Conservation (phyloP, 2,329 filamentous ascomycete genomes). For the Epichloe baconii region DNA sequence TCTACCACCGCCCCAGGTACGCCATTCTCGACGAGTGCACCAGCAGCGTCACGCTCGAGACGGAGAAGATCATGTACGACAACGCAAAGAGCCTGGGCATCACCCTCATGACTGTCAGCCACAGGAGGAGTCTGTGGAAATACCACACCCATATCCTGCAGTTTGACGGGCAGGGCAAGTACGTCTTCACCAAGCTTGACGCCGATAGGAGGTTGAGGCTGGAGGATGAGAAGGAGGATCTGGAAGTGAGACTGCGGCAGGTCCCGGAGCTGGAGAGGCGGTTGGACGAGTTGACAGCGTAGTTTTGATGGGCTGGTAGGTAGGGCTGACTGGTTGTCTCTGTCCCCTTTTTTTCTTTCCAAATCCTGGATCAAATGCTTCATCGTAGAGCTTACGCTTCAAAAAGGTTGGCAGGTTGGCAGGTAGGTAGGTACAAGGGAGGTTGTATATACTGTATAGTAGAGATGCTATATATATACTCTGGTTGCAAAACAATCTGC, state of each 20-base stretch:
- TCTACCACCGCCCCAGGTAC: conserved; percentile 86
- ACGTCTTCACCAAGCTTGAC: conserved; percentile 80
- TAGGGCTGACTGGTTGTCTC: too few species aligned
- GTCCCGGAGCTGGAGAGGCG: conserved; percentile 81
- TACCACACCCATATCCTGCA: conserved; percentile 92
- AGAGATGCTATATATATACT: too few species aligned
- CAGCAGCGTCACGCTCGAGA: conserved; percentile 84
- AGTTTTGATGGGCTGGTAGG: background rate
- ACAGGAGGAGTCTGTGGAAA: conserved; percentile 85
- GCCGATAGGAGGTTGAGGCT: conserved; percentile 72
- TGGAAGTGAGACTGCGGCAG: conserved; percentile 72
- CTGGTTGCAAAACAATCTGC: too few species aligned
- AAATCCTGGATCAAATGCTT: too few species aligned
- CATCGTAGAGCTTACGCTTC: too few species aligned
- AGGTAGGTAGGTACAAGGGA: too few species aligned
- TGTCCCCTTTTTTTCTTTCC: too few species aligned
- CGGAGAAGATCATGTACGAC: conserved; percentile 94
- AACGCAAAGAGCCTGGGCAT: conserved; percentile 84
- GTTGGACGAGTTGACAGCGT: conserved; percentile 58
- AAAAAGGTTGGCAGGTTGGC: too few species aligned
- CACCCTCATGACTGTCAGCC: conserved; percentile 93
- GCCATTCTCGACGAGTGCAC: conserved; percentile 97
- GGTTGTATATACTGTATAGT: too few species aligned
- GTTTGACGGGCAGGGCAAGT: conserved; percentile 89
- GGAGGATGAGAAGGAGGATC: conserved; percentile 93